Conservation (phyloP, 441 rosid species). For the Biscutella auriculata region DNA sequence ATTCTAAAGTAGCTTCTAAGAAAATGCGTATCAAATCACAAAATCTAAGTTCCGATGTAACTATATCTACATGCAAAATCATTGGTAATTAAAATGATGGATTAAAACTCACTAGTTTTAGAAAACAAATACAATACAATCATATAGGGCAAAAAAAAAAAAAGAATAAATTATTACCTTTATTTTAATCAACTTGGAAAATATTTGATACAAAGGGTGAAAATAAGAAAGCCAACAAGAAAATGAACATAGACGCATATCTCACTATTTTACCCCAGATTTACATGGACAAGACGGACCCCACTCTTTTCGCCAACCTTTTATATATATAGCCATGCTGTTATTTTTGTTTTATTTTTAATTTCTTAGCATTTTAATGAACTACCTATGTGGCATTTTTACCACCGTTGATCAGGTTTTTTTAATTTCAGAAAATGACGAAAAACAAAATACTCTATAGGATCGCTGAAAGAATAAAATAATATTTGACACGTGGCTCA, state of each 20-base stretch:
- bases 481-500: slow-evolving; percentile 12
- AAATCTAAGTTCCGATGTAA: too few species aligned
- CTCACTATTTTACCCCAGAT: background rate
- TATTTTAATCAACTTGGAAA: too few species aligned
- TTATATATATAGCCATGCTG: background rate
- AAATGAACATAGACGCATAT: slow-evolving; percentile 14
- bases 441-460: background rate
- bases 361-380: background rate
- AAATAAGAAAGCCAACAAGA: too few species aligned
- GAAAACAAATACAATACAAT: too few species aligned
- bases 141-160: too few species aligned
- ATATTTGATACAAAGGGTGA: background rate
- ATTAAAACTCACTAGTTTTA: too few species aligned
- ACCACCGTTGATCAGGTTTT: background rate
- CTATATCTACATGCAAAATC: too few species aligned
- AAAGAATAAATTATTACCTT: too few species aligned
- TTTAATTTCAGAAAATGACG: slow-evolving; percentile 6
- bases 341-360: background rate
- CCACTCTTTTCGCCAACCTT: background rate
- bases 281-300: slow-evolving; percentile 1
- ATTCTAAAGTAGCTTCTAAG: too few species aligned
- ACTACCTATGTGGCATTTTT: background rate
- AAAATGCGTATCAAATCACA: too few species aligned
- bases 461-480: too few species aligned
- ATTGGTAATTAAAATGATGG: too few species aligned